Evolutionary conservation across 495 filamentous ascomycete species (phyloP).

Genomic region (Entonaema liquescens): DNA sequence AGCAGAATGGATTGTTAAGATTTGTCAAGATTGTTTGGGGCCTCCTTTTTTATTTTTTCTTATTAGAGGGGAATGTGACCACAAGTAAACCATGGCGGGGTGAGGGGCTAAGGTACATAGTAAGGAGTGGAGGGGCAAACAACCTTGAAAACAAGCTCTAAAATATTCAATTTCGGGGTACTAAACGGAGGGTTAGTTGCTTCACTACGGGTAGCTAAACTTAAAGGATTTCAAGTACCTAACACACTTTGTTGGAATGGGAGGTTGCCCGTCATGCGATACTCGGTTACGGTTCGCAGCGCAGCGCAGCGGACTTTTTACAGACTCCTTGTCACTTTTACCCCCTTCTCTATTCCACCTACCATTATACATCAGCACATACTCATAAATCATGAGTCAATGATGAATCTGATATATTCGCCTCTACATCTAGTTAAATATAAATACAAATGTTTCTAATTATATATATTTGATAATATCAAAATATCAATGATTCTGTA

Average conservation of each 20-base stretch:
- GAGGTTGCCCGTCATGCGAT: constrained; percentile 16
- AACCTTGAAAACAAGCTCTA: constrained; percentile 7
- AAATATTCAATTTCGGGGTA: constrained; percentile 3
- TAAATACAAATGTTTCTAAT: no score
- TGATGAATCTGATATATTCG: not conserved
- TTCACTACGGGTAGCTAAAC: constrained; percentile 27
- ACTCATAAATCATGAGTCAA: not conserved
- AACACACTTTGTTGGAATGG: not conserved
- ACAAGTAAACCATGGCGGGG: not conserved
- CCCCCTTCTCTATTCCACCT: not conserved
- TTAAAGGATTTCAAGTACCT: constrained; percentile 4
- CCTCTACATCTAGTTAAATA: not conserved
- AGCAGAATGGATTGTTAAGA: constrained; percentile 7
- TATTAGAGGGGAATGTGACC: constrained; percentile 16
- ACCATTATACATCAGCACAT: not conserved
- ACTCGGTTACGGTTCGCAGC: not conserved
- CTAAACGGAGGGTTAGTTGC: constrained; percentile 17
- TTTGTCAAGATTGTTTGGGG: constrained; percentile 12
- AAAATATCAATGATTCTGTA: no score
- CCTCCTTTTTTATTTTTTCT: constrained; percentile 6
- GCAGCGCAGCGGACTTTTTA: not conserved
- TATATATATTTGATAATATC: no score
- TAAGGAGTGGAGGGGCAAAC: constrained; percentile 35
- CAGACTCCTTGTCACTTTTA: not conserved
- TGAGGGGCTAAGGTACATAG: constrained; percentile 2